A percentile compares a stretch with the other conserved stretches of the same genome.
These are phyloP conservation scores for Moniliella sp. DNA, from an alignment of 1,284 basidiomycete genomes.

Conservation along the genomic window DNA sequence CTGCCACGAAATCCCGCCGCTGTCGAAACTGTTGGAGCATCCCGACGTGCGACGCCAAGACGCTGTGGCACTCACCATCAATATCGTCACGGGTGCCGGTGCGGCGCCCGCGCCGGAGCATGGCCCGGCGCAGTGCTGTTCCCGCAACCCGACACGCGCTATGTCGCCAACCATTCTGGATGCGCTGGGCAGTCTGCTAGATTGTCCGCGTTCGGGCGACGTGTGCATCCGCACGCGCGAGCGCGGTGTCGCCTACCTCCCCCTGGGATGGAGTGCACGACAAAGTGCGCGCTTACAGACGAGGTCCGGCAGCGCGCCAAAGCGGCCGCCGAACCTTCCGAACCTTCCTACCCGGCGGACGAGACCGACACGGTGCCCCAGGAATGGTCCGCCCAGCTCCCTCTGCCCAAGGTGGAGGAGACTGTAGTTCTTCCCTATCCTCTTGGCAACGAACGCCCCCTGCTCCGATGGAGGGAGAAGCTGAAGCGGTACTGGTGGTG, in stretches of 20 bases:
- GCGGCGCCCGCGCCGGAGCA: neutral
- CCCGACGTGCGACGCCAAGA: constrained; percentile 3
- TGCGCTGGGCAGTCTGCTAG: constrained; percentile 15
- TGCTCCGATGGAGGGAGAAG: too few relatives aligned
- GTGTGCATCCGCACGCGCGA: constrained; percentile 24
- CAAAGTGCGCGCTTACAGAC: too few relatives aligned
- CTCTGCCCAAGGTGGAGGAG: too few relatives aligned
- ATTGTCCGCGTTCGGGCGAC: constrained; percentile 24
- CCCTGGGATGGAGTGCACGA: too few relatives aligned
- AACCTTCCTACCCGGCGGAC: too few relatives aligned
- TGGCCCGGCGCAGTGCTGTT: constrained; percentile 6
- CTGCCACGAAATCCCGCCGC: constrained; percentile 14
- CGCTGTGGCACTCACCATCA: constrained; percentile 16
- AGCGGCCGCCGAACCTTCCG: too few relatives aligned
- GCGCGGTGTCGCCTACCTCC: too few relatives aligned
- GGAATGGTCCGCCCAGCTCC: too few relatives aligned
- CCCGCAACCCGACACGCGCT: constrained; percentile 9
- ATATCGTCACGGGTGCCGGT: constrained; percentile 11
- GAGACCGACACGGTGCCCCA: too few relatives aligned
- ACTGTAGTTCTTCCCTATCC: constrained; percentile 2
- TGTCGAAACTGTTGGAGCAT: constrained; percentile 11
- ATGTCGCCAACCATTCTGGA: constrained; percentile 14
- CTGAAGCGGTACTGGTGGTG: constrained; percentile 10
- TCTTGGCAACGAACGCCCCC: constrained; percentile 5
- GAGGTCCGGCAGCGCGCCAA: too few relatives aligned